These are phyloP conservation scores for Penicillium soppii DNA, from an alignment of 495 filamentous ascomycete species.

Conservation along the genomic window DNA sequence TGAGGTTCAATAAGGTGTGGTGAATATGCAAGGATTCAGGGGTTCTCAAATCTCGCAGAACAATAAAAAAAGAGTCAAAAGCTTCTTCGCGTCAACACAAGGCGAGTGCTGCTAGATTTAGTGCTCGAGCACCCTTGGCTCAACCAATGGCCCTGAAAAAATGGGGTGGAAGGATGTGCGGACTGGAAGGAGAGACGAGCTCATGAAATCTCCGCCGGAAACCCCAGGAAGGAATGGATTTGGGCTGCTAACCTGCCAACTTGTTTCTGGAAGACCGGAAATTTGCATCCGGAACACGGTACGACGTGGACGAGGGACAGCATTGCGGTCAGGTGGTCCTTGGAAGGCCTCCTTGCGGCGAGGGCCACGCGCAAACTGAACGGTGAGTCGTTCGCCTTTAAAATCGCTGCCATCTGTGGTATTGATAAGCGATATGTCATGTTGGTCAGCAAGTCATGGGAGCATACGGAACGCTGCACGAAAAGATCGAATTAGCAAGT, in stretches of 20 bases:
- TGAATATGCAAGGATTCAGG: not conserved
- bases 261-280: conserved; percentile 97
- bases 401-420: conserved; percentile 89
- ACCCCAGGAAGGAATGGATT: conserved; percentile 52
- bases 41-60: not conserved
- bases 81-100: not conserved
- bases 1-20: not conserved
- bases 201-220: conserved; percentile 27
- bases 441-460: conserved; percentile 10
- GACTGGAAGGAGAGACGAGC: conserved; percentile 10
- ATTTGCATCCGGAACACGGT: conserved; percentile 97
- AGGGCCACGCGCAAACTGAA: conserved; percentile 94
- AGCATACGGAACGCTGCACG: conserved; percentile 54
- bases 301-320: conserved; percentile 84
- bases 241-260: conserved; percentile 98
- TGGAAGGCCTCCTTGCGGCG: conserved; percentile 79
- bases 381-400: conserved; percentile 93
- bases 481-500: conserved; percentile 15
- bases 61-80: not conserved
- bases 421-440: conserved; percentile 13
- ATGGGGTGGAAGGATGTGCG: conserved; percentile 12
- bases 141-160: conserved; percentile 7
- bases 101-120: not conserved
- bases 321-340: conserved; percentile 64
- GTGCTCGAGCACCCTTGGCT: conserved; percentile 9